Conservation (phyloP, 352 stramenopile genomes). For the Phytophthora ohioensis region DNA sequence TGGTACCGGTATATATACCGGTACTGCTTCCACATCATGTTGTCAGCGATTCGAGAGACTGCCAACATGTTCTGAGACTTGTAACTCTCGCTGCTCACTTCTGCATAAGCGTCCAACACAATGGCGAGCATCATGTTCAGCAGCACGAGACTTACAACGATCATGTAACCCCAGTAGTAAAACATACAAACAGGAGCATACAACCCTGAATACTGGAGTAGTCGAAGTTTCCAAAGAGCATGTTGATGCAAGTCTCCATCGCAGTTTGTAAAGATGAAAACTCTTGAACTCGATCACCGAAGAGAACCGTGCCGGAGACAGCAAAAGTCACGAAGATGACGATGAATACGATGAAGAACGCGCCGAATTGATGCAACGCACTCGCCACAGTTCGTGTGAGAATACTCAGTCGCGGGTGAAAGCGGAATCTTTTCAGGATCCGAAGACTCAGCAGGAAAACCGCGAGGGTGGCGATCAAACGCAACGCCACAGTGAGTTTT, state of each 20-base stretch:
- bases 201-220: slow-evolving; percentile 55
- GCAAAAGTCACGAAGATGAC: too few relatives aligned
- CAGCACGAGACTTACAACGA: slow-evolving; percentile 58
- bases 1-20: too few relatives aligned
- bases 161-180: slow-evolving; percentile 77
- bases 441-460: too few relatives aligned
- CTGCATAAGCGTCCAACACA: slow-evolving; percentile 46
- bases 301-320: slow-evolving; percentile 58
- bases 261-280: slow-evolving; percentile 56
- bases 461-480: too few relatives aligned
- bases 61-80: slow-evolving; percentile 33
- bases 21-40: slow-evolving; percentile 20
- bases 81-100: slow-evolving; percentile 44
- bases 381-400: too few relatives aligned
- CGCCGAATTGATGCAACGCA: too few relatives aligned
- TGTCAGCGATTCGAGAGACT: slow-evolving; percentile 37
- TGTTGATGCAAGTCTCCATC: slow-evolving; percentile 69
- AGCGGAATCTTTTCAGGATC: too few relatives aligned
- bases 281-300: slow-evolving; percentile 58
- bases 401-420: too few relatives aligned
- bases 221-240: slow-evolving; percentile 76
- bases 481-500: too few relatives aligned
- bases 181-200: slow-evolving; percentile 55
- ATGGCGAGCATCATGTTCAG: slow-evolving; percentile 84
- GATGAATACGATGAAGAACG: too few relatives aligned